A percentile compares a stretch with the other conserved stretches of the same genome.
These are phyloP conservation scores for Thuja plicata DNA, from an alignment of 83 land plant genomes.

Conservation along the genomic window DNA sequence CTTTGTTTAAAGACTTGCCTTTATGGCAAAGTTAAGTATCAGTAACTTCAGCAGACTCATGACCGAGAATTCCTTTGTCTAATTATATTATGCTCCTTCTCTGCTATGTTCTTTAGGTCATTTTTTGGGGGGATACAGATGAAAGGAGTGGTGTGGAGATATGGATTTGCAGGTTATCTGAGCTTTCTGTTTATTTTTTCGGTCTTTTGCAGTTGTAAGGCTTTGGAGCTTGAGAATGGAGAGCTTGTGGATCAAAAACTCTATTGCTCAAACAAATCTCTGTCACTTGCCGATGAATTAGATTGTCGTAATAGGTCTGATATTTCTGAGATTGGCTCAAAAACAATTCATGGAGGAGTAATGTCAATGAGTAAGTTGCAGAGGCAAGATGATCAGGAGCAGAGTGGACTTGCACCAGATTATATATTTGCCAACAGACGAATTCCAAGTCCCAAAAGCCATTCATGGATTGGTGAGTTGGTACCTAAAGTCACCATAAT, in stretches of 20 bases:
- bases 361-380: background rate
- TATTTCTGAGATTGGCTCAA: background rate
- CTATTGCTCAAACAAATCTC: background rate
- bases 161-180: background rate
- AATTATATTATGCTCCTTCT: background rate
- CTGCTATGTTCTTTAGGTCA: no score
- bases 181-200: background rate
- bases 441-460: background rate
- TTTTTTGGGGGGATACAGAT: background rate
- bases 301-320: background rate
- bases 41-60: background rate
- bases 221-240: background rate
- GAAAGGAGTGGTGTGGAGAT: background rate
- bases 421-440: background rate
- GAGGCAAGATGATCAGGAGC: background rate
- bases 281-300: background rate
- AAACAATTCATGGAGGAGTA: background rate
- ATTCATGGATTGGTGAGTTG: background rate
- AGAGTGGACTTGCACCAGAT: background rate
- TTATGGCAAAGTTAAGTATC: background rate
- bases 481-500: background rate
- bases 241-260: no score
- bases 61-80: background rate
- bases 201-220: background rate
- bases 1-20: background rate